Evolutionary conservation across 495 filamentous ascomycete genomes (phyloP), one percentile per base, ranked within the genome.

Genomic region (Neurospora africana): DNA sequence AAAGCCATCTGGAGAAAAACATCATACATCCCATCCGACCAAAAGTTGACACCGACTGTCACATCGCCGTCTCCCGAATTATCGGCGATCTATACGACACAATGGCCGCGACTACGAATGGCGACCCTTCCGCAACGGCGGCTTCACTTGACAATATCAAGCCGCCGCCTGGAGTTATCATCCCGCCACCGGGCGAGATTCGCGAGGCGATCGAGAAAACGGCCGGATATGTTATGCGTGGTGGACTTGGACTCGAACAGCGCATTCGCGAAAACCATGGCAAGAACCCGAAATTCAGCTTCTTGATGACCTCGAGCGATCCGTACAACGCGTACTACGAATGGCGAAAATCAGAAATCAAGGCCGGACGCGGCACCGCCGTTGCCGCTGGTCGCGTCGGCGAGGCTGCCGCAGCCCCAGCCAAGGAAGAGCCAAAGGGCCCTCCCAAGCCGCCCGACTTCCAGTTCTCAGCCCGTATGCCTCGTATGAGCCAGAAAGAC

Each of bases 401-500:
- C 35, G 92, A 95, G 77, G 83, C 82, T 67, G 82, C 86, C 23
- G 83, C 81, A 5, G 77, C 78, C 2, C 78, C 79, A 30, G 77
- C 75, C 40, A 84, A 84, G 72, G 88, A 90, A 78, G 91, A 91
- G 78, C 90, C 92, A 67, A 87, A 91, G 82, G 95, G 95, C 65
- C 96, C 95, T 19, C 87, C 88, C 33, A 89, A 93, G 77, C 96
- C 95, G n/a, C 87, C 93, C 39, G 89, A 93, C 76, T 98, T 97
- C 78, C 87, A 92, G 75, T 99, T 98, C 83, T 97, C 92, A 68
- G 95, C 95, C 72, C 90, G 94, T 78, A 98, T 98, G 94, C 95
- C 95, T 73, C 97, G 92, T 76, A 97, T 98, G 83, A 94, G 88
- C 83, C 93, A 96, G 73, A 91, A 95, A 82, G 95, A 99, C 87